A percentile compares a stretch with the other conserved stretches of the same genome.
These are phyloP conservation scores for Dujonia santamariae DNA, from an alignment of 1,139 yeast genomes.

Conservation along the genomic window DNA sequence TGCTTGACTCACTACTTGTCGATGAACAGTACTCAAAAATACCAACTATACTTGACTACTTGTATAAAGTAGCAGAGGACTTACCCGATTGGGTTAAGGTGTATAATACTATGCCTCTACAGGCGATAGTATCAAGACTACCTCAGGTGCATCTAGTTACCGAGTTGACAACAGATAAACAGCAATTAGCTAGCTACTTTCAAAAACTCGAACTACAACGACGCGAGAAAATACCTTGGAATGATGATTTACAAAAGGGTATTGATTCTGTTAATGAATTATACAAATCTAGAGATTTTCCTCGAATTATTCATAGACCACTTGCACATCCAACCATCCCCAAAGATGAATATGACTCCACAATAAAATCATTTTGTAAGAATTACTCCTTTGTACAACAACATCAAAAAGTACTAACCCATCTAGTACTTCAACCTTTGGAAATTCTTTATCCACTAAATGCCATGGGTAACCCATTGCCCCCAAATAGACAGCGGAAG, in stretches of 20 bases:
- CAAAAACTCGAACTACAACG: not conserved
- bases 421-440: slow-evolving; percentile 24
- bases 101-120: slow-evolving; percentile 21
- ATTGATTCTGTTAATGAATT: not conserved
- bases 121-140: slow-evolving; percentile 19
- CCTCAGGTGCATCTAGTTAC: slow-evolving; percentile 37
- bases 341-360: not conserved
- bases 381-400: slow-evolving; percentile 21
- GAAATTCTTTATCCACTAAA: slow-evolving; percentile 35
- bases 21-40: slow-evolving; percentile 26
- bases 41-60: slow-evolving; percentile 23
- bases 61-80: slow-evolving; percentile 20
- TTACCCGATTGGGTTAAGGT: slow-evolving; percentile 18
- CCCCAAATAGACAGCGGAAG: slow-evolving; percentile 25
- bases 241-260: not conserved
- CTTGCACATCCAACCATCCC: not conserved
- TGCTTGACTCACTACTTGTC: slow-evolving; percentile 26
- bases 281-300: too few relatives aligned
- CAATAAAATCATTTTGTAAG: slow-evolving; percentile 7
- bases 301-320: too few relatives aligned
- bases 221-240: slow-evolving; percentile 8
- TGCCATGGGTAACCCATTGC: slow-evolving; percentile 31
- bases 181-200: slow-evolving; percentile 3
- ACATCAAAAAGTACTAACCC: slow-evolving; percentile 19
- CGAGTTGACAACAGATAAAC: slow-evolving; percentile 22